phyloP scores from a whole-genome alignment of 441 rosid species.

The Corymbia citriodora region DNA sequence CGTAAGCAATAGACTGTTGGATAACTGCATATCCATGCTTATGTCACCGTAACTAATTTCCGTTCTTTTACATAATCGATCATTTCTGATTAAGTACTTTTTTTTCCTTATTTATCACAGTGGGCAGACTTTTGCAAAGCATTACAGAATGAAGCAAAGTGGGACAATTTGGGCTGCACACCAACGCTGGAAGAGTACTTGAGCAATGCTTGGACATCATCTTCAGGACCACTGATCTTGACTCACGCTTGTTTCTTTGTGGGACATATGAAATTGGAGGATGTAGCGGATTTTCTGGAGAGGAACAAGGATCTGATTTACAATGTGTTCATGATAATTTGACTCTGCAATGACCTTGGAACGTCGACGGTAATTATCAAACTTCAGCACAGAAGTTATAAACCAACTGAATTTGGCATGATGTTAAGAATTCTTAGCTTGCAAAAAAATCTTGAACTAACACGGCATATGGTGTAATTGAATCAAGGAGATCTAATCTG shows the following conservation, averaged over 20 bases:
- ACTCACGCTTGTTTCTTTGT: slow-evolving; percentile 21
- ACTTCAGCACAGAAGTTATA: background rate
- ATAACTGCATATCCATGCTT: background rate
- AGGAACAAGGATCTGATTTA: slow-evolving; percentile 19
- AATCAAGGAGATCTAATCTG: background rate
- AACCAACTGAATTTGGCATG: background rate
- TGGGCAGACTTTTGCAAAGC: slow-evolving; percentile 46
- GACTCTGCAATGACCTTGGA: slow-evolving; percentile 46
- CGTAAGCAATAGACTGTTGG: slow-evolving; percentile 12
- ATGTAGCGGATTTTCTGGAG: background rate
- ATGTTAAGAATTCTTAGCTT: background rate
- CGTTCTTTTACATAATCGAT: background rate
- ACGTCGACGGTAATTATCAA: slow-evolving; percentile 27
- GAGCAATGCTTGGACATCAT: slow-evolving; percentile 35
- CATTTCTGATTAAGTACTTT: background rate
- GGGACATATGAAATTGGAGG: background rate
- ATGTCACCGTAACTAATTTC: background rate
- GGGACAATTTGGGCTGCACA: slow-evolving; percentile 18
- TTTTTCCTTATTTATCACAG: slow-evolving; percentile 3
- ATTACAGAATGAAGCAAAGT: slow-evolving; percentile 38
- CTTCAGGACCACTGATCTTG: slow-evolving; percentile 28
- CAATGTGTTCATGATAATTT: slow-evolving; percentile 26
- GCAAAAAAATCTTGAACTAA: background rate
- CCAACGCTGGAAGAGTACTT: slow-evolving; percentile 38
- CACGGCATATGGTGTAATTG: background rate